phyloP scores from a whole-genome alignment of 257 asterid genomes.

The Marsdenia floribunda region DNA sequence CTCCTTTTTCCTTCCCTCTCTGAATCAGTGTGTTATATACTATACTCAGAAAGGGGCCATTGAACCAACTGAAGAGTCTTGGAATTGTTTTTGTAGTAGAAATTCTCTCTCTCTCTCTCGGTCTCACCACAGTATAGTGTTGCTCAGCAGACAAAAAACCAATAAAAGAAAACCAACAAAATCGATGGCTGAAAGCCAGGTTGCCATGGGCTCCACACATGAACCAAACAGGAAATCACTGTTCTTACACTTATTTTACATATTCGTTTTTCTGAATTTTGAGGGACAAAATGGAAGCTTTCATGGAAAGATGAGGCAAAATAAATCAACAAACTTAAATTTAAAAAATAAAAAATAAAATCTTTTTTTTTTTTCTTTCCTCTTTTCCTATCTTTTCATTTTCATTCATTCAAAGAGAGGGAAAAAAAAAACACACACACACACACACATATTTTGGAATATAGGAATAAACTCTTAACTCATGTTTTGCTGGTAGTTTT shows the following conservation, averaged over 20 bases:
- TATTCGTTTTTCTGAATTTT: conserved; percentile 4
- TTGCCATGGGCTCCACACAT: conserved; percentile 28
- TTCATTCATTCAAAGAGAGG: not conserved
- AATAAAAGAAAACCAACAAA: conserved; percentile 19
- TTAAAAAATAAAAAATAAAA: too few species aligned
- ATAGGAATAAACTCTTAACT: too few species aligned
- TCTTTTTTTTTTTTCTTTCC: too few species aligned
- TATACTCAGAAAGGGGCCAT: not conserved
- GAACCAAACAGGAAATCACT: conserved; percentile 12
- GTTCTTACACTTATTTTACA: not conserved
- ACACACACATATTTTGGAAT: too few species aligned
- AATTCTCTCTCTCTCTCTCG: not conserved
- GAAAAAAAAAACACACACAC: too few species aligned
- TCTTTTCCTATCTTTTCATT: not conserved
- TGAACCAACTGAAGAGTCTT: conserved; percentile 11
- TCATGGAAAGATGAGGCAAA: conserved; percentile 2
- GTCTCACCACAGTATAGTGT: not conserved
- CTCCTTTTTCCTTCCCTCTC: not conserved
- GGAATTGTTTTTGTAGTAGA: not conserved
- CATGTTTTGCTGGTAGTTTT: too few species aligned
- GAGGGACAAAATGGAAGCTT: conserved; percentile 1
- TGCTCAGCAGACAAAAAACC: conserved; percentile 11
- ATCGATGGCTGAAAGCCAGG: conserved; percentile 24
- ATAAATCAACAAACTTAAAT: not conserved
- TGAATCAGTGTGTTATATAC: conserved; percentile 16